Base-by-base conservation (phyloP, 805 yeast genomes). In the Torulaspora indica region DNA sequence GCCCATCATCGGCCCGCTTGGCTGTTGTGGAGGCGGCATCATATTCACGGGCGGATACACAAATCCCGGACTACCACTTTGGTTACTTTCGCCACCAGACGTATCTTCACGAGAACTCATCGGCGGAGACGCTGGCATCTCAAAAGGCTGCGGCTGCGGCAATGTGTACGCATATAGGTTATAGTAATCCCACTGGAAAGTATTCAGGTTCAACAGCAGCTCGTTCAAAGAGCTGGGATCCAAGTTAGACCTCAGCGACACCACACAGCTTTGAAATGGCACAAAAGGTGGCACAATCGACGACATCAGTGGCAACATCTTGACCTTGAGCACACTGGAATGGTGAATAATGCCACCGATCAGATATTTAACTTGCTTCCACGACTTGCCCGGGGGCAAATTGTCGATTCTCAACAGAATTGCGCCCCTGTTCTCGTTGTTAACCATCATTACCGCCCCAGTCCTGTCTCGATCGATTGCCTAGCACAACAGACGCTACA, bases 291-390 rank as follows among this genome's bases (percentile, higher is more conserved):
- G 66, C 6, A 58, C 56, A 28, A 58, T 54, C 1, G 64, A 57
- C 8, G 65, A 55, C 52, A 63, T 52, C 22, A 62, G 53, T 5
- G 68, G 67, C 23, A 63, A 43, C 40, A 63, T 35, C 46, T 55
- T 61, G 20, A 63, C 63, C 41, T 61, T 55, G 20, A 60, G 28
- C 13, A 63, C 53, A 42, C 54, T 55, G 10, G 58, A 53, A 43
- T 61, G 61, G 40, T 58, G 63, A 25, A 63, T 53, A 33, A 63
- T 58, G 3, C 66, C 64, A 24, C 67, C 66, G 10, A 63, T 54
- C 35, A 62, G 46, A 45, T 63, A 63, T 40, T 57, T 57, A 12
- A 63, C 54, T 38, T 63, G 63, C 37, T 58, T 58, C 68, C 68
- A 63, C 22, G 51, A 56, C 47, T 63, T 61, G 9, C 61, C 61